Evolutionary conservation across 257 asterid species (phyloP), one percentile per base, ranked within the genome.

Genomic region (Solanum raphanifolium): DNA sequence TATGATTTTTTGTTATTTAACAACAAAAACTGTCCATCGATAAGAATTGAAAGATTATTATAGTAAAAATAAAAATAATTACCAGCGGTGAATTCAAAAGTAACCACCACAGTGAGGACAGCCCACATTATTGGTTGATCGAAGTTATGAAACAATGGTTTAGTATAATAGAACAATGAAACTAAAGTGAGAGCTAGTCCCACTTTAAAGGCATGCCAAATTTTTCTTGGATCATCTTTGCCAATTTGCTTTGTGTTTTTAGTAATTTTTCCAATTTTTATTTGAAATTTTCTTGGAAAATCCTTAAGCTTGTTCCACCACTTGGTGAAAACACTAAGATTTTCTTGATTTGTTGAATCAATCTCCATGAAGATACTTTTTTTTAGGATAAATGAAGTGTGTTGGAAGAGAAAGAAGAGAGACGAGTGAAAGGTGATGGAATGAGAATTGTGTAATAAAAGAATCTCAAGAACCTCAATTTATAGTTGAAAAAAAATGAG

Each of bases 81-180:
- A 94, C 99, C 98, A 7, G 91, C 98, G 0, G 95, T 93, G 83
- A 90, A 96, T 85, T 96, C 99, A 9, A 94, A 95, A 2, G 92
- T 95, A 4, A 94, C 93, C 12, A 93, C 95, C 36, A 96, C 98
- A 0, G 98, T 96, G 0, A 96, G 86, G 36, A 95, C 87, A 1
- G 97, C 98, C 98, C 97, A 96, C 93, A 95, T 96, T 84, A 94
- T 95, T 1, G 96, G 92, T 32, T 93, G 93, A 29, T 96, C 98
- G 52, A 95, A 94, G 2, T 94, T 93, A 35, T 92, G 88, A 85
- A 94, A 96, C 3, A 95, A 87, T 4, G 98, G 98, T 43, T 93
- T 84, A 18, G 92, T 91, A 66, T 93, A 95, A 90, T 94, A 95
- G 90, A 94, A 71, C 73, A 93, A 52, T 4, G 98, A 95, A 15